A percentile compares a stretch with the other conserved stretches of the same genome.
Evolutionary conservation across 2,329 filamentous ascomycete genomes (phyloP).

Genomic region (Exophiala calicioides): DNA sequence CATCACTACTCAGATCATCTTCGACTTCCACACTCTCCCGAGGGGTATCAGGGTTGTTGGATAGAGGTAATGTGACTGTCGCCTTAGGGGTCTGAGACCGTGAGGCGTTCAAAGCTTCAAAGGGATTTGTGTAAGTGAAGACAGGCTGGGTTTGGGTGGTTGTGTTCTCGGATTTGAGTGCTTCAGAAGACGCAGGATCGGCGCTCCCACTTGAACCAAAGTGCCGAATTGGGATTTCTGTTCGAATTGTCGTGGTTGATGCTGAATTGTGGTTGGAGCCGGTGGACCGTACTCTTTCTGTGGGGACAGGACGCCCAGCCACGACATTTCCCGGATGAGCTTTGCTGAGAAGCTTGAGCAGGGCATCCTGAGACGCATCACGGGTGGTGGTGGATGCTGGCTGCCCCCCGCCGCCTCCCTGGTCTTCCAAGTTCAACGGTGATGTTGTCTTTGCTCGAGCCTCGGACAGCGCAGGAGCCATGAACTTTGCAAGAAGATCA

Average conservation of each 20-base stretch:
- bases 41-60: constrained; percentile 38
- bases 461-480: constrained; percentile 46
- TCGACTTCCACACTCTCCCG: constrained; percentile 21
- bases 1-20: constrained; percentile 7
- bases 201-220: constrained; percentile 35
- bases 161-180: constrained; percentile 37
- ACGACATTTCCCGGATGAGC: constrained; percentile 48
- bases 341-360: constrained; percentile 82
- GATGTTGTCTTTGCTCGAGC: constrained; percentile 36
- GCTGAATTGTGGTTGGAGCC: constrained; percentile 6
- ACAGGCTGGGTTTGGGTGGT: constrained; percentile 47
- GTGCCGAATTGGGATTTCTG: constrained; percentile 38
- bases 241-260: constrained; percentile 24
- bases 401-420: constrained; percentile 18
- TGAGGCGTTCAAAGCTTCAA: constrained; percentile 68
- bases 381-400: constrained; percentile 32
- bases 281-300: constrained; percentile 14
- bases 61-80: background rate
- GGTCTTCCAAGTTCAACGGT: constrained; percentile 23
- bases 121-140: constrained; percentile 73
- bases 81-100: constrained; percentile 53
- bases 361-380: constrained; percentile 76
- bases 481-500: constrained; percentile 59
- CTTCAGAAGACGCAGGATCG: constrained; percentile 41
- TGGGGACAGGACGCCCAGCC: constrained; percentile 7